Conservation (phyloP, 2,329 filamentous ascomycete genomes). For the Emericellopsis cladophorae region DNA sequence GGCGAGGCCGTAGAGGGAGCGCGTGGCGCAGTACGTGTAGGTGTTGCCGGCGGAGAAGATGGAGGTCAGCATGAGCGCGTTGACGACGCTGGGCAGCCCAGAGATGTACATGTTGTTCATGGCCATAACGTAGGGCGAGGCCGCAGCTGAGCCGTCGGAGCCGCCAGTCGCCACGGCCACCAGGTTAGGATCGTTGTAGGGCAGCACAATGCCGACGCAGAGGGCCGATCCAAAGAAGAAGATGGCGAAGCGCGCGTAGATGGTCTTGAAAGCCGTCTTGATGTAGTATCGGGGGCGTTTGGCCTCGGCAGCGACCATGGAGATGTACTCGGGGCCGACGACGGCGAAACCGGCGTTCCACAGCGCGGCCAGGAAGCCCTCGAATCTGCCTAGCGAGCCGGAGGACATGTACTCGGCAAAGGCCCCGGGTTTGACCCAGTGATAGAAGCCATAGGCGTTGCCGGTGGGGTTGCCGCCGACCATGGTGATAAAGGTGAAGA, state of each 20-base stretch:
- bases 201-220: conserved; percentile 16
- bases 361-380: conserved; percentile 53
- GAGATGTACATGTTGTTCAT: conserved; percentile 39
- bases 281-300: conserved; percentile 37
- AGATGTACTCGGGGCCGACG: conserved; percentile 49
- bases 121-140: conserved; percentile 45
- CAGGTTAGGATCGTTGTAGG: conserved; percentile 13
- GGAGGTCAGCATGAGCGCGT: conserved; percentile 33
- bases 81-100: conserved; percentile 44
- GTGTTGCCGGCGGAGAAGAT: conserved; percentile 35
- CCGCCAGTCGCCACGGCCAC: conserved; percentile 14
- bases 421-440: conserved; percentile 49
- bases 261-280: conserved; percentile 23
- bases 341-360: conserved; percentile 32
- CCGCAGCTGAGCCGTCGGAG: conserved; percentile 25
- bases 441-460: conserved; percentile 48
- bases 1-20: conserved; percentile 37
- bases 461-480: conserved; percentile 45
- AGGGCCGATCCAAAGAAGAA: conserved; percentile 19
- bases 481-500: conserved; percentile 45
- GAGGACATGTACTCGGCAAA: conserved; percentile 39
- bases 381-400: conserved; percentile 49
- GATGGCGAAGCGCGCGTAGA: conserved; percentile 13
- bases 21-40: conserved; percentile 37
- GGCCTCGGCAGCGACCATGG: conserved; percentile 51